These are phyloP conservation scores for Centrapalus pauciflorus DNA, from an alignment of 129 eudicot species.

Conservation along the genomic window DNA sequence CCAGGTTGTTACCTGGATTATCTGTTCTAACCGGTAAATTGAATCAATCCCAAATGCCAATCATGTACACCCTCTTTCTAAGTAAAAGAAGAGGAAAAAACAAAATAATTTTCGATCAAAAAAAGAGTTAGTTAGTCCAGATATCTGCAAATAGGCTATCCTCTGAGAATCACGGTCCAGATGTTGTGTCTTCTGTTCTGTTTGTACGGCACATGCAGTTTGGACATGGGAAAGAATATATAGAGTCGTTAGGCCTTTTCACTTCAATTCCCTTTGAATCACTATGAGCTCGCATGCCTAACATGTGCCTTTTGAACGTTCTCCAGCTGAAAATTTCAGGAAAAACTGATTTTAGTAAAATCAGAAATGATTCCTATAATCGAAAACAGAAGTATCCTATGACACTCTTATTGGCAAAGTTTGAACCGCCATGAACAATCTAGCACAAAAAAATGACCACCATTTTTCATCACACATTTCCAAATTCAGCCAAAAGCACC, in stretches of 20 bases:
- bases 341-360: background rate
- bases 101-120: slow-evolving; percentile 50
- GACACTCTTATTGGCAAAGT: too few relatives aligned
- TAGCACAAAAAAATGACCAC: too few relatives aligned
- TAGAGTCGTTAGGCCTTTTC: slow-evolving; percentile 77
- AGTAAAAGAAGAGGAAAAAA: slow-evolving; percentile 35
- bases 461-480: too few relatives aligned
- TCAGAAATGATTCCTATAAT: background rate
- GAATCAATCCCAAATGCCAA: slow-evolving; percentile 11
- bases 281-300: slow-evolving; percentile 75
- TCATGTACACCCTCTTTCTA: slow-evolving; percentile 27
- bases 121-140: slow-evolving; percentile 31
- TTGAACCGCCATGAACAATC: too few relatives aligned
- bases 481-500: too few relatives aligned
- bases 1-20: background rate
- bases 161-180: slow-evolving; percentile 38
- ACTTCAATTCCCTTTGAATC: slow-evolving; percentile 84
- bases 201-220: slow-evolving; percentile 93
- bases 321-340: slow-evolving; percentile 58
- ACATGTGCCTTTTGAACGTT: slow-evolving; percentile 89
- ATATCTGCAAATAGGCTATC: slow-evolving; percentile 9
- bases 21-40: background rate
- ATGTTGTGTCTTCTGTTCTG: slow-evolving; percentile 60
- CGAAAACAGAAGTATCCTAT: background rate
- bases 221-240: slow-evolving; percentile 97